Evolutionary conservation across 805 yeast genomes (phyloP).

Genomic region (Candida alai): DNA sequence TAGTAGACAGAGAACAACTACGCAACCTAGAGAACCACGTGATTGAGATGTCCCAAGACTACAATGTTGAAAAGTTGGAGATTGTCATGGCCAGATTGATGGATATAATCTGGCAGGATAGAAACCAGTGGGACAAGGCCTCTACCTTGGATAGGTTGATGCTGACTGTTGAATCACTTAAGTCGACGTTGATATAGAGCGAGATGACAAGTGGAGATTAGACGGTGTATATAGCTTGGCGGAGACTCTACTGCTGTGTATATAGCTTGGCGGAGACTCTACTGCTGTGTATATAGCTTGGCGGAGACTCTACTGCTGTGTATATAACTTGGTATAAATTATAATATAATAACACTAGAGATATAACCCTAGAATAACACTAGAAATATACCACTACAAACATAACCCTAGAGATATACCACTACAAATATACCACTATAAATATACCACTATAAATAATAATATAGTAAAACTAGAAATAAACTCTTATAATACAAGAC

Average conservation of each 20-base stretch:
- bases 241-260: no score
- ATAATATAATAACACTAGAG: neutral
- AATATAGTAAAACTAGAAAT: no score
- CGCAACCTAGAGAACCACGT: slow-evolving; percentile 23
- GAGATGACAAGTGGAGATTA: no score
- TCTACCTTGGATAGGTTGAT: slow-evolving; percentile 31
- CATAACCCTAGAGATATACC: neutral
- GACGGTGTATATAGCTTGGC: no score
- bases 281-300: no score
- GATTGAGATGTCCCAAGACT: slow-evolving; percentile 29
- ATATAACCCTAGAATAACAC: neutral
- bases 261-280: no score
- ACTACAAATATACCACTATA: no score
- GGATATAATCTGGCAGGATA: slow-evolving; percentile 68
- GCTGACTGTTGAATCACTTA: slow-evolving; percentile 9
- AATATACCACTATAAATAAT: no score
- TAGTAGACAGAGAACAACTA: slow-evolving; percentile 14
- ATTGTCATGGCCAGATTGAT: slow-evolving; percentile 58
- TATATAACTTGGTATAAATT: no score
- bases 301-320: no score
- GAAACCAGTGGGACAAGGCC: slow-evolving; percentile 46
- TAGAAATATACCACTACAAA: slow-evolving; percentile 2
- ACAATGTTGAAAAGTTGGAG: slow-evolving; percentile 36
- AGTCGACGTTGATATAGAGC: no score
- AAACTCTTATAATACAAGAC: no score